phyloP scores from a whole-genome alignment of 2,329 filamentous ascomycete genomes.

The Clonostachys byssicola region DNA sequence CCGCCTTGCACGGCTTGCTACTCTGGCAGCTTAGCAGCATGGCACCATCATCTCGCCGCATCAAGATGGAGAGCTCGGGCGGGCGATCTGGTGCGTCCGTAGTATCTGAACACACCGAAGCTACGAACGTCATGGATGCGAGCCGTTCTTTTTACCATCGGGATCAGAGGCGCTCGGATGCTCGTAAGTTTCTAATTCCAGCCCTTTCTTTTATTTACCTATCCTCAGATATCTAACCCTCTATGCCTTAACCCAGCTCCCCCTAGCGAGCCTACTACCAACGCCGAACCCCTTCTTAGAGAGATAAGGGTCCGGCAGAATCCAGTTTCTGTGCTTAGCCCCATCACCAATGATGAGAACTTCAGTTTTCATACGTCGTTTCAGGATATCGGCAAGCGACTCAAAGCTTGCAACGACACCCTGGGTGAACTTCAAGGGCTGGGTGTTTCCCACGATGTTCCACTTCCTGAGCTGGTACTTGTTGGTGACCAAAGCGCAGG shows the following conservation, averaged over 20 bases:
- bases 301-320: slow-evolving; percentile 25
- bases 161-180: slow-evolving; percentile 18
- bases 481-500: slow-evolving; percentile 84
- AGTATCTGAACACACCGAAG: no score
- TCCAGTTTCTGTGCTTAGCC: slow-evolving; percentile 10
- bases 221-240: no score
- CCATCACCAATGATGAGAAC: slow-evolving; percentile 23
- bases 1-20: no score
- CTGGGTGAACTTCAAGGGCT: slow-evolving; percentile 67
- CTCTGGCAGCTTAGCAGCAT: no score
- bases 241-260: slow-evolving; percentile 18
- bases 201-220: no score
- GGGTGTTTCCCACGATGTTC: slow-evolving; percentile 67
- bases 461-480: slow-evolving; percentile 74
- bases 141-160: no score
- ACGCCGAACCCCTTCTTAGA: slow-evolving; percentile 29
- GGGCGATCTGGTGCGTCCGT: no score
- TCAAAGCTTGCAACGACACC: slow-evolving; percentile 62
- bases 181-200: slow-evolving; percentile 21
- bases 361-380: slow-evolving; percentile 36
- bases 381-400: slow-evolving; percentile 53
- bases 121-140: no score
- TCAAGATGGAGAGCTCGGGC: no score
- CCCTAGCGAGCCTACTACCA: slow-evolving; percentile 23
- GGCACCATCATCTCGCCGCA: no score